Base-by-base conservation (phyloP, 768 basidiomycete genomes). In the Fomitopsis pulvina region DNA sequence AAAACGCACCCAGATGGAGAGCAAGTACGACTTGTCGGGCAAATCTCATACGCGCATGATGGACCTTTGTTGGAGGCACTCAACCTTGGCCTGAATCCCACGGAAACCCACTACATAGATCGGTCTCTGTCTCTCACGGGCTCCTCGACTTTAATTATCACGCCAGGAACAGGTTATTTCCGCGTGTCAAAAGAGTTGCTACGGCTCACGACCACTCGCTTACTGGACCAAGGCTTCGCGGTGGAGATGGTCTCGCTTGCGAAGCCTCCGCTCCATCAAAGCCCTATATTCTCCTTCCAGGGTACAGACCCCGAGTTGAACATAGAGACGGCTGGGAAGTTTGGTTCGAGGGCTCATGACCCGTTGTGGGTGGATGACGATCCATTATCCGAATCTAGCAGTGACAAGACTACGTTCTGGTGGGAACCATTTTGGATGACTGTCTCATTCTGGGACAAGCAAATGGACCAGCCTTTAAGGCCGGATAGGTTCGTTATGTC, bases 21-120 rank as follows among this genome's bases (percentile, higher is more conserved):
- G 20, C 76, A 80, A 29, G 80, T 80, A 22, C 80, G 87, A 14
- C 73, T 93, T 12, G 80, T 92, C 11, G 92, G 92, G 2, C 75
- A 76, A 25, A 70, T 94, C 26, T 90, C 87, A 0, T 83, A 78
- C 63, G 95, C 96, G 0, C 92, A 95, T 58, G 93, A 98, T 56
- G 92, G 93, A 0, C 93, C 93, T 34, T 75, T 98, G n/a, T 77
- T 98, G 4, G 96, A 98, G 66, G 92, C 92, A 1, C 75, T 98
- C 45, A 98, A 98, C 60, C 77, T 99, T 40, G 89, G 83, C 0
- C 76, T 97, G 14, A 95, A 92, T 61, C 90, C 94, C 0, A 86
- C 86, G 14, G 95, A 98, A 67, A 89, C 86, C 2, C 92, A 96
- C 63, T 94, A 96, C 62, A 83, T 98, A 56, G 96, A 98, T 64